Base-by-base conservation (phyloP, 345 rosid genomes). In the Eutrema yunnanense region DNA sequence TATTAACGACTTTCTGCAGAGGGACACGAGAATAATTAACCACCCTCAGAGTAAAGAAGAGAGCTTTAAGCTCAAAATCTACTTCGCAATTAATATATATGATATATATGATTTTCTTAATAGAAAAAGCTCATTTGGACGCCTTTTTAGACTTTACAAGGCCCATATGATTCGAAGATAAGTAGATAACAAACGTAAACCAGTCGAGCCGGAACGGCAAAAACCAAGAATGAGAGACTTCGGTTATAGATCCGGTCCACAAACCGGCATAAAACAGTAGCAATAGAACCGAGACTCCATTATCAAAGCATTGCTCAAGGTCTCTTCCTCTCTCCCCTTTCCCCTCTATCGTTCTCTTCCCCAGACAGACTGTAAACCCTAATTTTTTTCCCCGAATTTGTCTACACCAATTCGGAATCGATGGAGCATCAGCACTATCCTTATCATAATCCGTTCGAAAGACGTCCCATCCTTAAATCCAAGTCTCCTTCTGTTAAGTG, bases 401-500 rank as follows among this genome's bases (percentile, higher is more conserved):
- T 14, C 26, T 26, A 2, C 9, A 13, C 11, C 60, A 52, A 29
- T 52, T 29, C 14, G 16, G 38, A 68, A 61, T 52, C 44, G 26
- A 76, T 76, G 80, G 80, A 76, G 6, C 53, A 66, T 41, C 78
- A 58, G 32, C 84, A 81, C 38, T 90, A 66, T 77, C 55, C 79
- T 33, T 76, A 76, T 71, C 86, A 88, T 61, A 86, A 50, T 76
- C 71, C 88, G 12, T 94, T 86, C 81, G 97, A 94, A 49, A 74
- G 97, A 70, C 91, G 89, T 33, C 90, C 90, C 50, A 78, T 91
- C 59, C 9, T 82, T 74, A 87, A 71, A 81, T 86, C 96, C 59
- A 87, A 84, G 74, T 29, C 84, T 63, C 97, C 96, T 44, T 88
- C 95, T 58, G 95, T 88, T 32, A 94, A 89, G 79, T 94, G 96